A percentile compares a stretch with the other conserved stretches of the same genome.
phyloP scores from a whole-genome alignment of 2,329 filamentous ascomycete species.

The Didymosphaeria variabile region DNA sequence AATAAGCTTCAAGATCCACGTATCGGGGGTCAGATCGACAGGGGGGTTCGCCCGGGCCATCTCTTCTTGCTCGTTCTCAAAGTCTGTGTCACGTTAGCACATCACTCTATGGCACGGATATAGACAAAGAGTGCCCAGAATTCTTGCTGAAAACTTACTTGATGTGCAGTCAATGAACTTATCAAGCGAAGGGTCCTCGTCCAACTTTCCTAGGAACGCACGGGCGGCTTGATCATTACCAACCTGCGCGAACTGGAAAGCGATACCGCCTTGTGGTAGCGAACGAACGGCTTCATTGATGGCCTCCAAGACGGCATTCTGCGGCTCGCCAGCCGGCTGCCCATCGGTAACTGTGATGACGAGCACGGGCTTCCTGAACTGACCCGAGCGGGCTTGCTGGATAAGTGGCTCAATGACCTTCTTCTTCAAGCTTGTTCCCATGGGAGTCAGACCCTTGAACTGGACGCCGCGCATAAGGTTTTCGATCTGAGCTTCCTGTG shows the following conservation, averaged over 20 bases:
- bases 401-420: slow-evolving; percentile 71
- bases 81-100: slow-evolving; percentile 58
- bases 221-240: slow-evolving; percentile 72
- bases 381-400: slow-evolving; percentile 59
- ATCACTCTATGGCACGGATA: neutral
- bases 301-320: slow-evolving; percentile 65
- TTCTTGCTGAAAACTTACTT: slow-evolving; percentile 56
- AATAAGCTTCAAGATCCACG: slow-evolving; percentile 74
- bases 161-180: slow-evolving; percentile 73
- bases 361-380: slow-evolving; percentile 69
- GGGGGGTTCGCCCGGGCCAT: slow-evolving; percentile 70
- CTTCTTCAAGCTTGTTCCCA: slow-evolving; percentile 69
- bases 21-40: slow-evolving; percentile 69
- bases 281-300: slow-evolving; percentile 65
- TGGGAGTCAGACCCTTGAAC: slow-evolving; percentile 72
- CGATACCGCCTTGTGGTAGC: slow-evolving; percentile 65
- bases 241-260: slow-evolving; percentile 75
- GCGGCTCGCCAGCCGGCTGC: slow-evolving; percentile 70
- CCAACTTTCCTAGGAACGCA: slow-evolving; percentile 70
- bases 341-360: slow-evolving; percentile 73
- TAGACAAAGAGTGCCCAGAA: neutral
- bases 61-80: slow-evolving; percentile 72
- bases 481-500: slow-evolving; percentile 65
- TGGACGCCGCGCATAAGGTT: slow-evolving; percentile 65
- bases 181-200: slow-evolving; percentile 69